phyloP scores from a whole-genome alignment of 1,139 yeast genomes.

The Protomyces pachydermus region DNA sequence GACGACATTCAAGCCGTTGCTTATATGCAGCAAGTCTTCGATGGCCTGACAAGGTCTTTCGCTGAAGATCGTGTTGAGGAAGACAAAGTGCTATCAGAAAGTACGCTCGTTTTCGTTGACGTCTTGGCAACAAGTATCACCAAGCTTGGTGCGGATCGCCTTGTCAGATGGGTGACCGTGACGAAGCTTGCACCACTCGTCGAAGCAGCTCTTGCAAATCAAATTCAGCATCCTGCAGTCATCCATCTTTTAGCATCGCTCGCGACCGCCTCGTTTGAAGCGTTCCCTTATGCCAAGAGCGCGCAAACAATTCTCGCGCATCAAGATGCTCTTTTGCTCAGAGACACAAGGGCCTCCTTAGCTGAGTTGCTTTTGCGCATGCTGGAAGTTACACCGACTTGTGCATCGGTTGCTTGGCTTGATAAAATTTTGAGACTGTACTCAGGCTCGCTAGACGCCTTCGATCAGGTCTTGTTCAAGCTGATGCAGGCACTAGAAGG shows the following conservation, averaged over 20 bases:
- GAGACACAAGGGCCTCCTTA: not conserved
- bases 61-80: constrained; percentile 23
- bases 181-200: constrained; percentile 17
- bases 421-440: constrained; percentile 10
- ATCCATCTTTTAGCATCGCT: not conserved
- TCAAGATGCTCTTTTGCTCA: not conserved
- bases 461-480: not conserved
- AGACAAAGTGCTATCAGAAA: not conserved
- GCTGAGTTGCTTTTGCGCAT: not conserved
- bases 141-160: not conserved
- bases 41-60: constrained; percentile 14
- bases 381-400: not conserved
- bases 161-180: not conserved
- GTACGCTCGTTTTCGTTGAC: not conserved
- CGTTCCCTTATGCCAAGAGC: constrained; percentile 8
- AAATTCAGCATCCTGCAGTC: constrained; percentile 5
- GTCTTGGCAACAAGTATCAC: not conserved
- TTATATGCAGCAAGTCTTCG: not conserved
- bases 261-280: constrained; percentile 1
- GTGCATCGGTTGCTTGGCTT: constrained; percentile 4
- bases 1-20: not conserved
- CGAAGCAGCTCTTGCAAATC: constrained; percentile 25
- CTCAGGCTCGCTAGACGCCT: not conserved
- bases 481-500: constrained; percentile 1
- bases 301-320: constrained; percentile 3